A percentile compares a stretch with the other conserved stretches of the same genome.
These are phyloP conservation scores for Fusarium liriodendri DNA, from an alignment of 2,329 filamentous ascomycete genomes.

Conservation along the genomic window DNA sequence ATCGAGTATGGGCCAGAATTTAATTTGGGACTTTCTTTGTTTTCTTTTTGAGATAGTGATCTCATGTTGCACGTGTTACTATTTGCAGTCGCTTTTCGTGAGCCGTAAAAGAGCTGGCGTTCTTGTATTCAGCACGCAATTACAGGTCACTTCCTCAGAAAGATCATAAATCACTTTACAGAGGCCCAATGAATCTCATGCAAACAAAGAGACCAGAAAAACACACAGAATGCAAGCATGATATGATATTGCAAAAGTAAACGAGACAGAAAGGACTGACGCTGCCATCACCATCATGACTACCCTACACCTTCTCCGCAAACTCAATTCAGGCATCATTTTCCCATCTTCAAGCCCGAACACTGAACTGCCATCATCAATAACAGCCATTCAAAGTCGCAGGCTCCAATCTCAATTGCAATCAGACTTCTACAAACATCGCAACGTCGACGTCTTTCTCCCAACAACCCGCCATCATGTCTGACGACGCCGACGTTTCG, in stretches of 20 bases:
- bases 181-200: background rate
- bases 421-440: background rate
- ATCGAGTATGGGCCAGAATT: too few species aligned
- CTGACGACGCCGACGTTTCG: slow-evolving; percentile 41
- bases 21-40: background rate
- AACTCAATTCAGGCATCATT: slow-evolving; percentile 13
- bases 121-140: background rate
- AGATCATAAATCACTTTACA: background rate
- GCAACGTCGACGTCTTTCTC: background rate
- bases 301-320: slow-evolving; percentile 34
- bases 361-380: background rate
- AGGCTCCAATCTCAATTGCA: background rate
- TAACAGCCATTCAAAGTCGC: background rate
- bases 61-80: background rate
- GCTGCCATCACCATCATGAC: background rate
- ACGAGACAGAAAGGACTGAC: background rate
- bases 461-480: slow-evolving; percentile 25
- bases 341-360: background rate
- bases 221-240: background rate
- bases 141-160: background rate
- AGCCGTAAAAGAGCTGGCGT: background rate
- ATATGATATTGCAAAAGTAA: background rate
- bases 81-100: background rate
- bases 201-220: background rate
- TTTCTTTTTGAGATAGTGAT: background rate